Percentiles rank a stretch among this genome's conserved stretches.
Conservation (phyloP, 176 grass and related monocot genomes). For the Themeda triandra region DNA sequence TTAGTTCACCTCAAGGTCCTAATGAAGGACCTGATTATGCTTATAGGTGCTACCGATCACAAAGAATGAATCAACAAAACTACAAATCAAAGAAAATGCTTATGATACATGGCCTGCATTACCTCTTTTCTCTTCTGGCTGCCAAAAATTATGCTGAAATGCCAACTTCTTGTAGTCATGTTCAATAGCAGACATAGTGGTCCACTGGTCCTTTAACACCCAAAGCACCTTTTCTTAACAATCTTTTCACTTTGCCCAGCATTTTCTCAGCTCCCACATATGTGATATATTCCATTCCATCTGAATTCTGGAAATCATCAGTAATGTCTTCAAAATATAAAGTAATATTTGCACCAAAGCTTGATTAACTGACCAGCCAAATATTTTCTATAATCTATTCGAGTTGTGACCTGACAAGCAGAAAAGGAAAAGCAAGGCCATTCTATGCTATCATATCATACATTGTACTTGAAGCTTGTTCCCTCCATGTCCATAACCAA, state of each 20-base stretch:
- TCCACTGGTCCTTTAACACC: conserved; percentile 28
- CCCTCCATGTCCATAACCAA: neutral
- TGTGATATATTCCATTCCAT: conserved; percentile 40
- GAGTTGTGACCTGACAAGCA: neutral
- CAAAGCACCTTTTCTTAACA: conserved; percentile 45
- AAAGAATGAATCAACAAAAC: neutral
- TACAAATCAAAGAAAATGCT: neutral
- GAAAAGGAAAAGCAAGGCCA: neutral
- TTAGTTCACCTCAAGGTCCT: neutral
- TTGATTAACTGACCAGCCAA: neutral
- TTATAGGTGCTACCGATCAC: neutral
- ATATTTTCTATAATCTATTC: neutral
- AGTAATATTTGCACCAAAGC: neutral
- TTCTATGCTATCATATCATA: neutral
- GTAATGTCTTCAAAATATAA: neutral
- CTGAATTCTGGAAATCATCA: conserved; percentile 36
- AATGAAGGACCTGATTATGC: neutral
- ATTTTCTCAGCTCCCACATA: conserved; percentile 44
- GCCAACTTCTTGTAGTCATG: conserved; percentile 47
- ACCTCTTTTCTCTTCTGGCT: conserved; percentile 39
- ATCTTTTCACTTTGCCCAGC: conserved; percentile 49
- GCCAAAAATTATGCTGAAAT: conserved; percentile 45
- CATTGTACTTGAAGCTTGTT: neutral
- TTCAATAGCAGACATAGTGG: conserved; percentile 38
- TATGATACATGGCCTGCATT: neutral